These are phyloP conservation scores for Neurospora sp. DNA, from an alignment of 495 filamentous ascomycete genomes.

Conservation along the genomic window DNA sequence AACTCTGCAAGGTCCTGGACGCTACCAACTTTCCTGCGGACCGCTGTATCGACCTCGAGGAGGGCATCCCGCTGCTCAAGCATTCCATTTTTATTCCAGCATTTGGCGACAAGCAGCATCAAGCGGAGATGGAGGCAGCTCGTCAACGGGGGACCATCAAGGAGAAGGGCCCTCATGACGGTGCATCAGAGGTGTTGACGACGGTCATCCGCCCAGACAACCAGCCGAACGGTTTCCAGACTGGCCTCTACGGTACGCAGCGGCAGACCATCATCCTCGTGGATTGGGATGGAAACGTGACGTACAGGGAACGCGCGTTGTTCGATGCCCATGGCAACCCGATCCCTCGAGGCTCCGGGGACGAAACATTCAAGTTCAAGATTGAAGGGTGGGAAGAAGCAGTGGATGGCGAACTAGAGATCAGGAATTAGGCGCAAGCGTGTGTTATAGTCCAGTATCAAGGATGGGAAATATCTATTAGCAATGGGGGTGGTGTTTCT, in stretches of 20 bases:
- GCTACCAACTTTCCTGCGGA: constrained; percentile 60
- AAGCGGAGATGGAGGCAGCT: constrained; percentile 41
- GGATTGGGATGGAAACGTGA: constrained; percentile 60
- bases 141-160: constrained; percentile 18
- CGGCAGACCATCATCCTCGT: constrained; percentile 83
- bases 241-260: constrained; percentile 80
- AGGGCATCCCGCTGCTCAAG: constrained; percentile 57
- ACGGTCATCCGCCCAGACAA: constrained; percentile 20
- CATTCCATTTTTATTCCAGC: constrained; percentile 79
- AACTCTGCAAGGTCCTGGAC: constrained; percentile 61
- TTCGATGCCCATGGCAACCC: constrained; percentile 58
- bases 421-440: neutral
- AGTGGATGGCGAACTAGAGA: neutral
- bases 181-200: constrained; percentile 13
- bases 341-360: constrained; percentile 48
- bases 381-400: constrained; percentile 41
- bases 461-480: neutral
- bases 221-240: constrained; percentile 32
- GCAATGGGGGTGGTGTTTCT: neutral
- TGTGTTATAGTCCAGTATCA: neutral
- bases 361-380: constrained; percentile 52
- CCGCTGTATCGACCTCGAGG: constrained; percentile 50
- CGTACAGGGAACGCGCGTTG: constrained; percentile 75
- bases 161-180: constrained; percentile 3
- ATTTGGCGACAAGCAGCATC: constrained; percentile 44